These are phyloP conservation scores for Albugo candida DNA, from an alignment of 352 stramenopile genomes.

Conservation along the genomic window DNA sequence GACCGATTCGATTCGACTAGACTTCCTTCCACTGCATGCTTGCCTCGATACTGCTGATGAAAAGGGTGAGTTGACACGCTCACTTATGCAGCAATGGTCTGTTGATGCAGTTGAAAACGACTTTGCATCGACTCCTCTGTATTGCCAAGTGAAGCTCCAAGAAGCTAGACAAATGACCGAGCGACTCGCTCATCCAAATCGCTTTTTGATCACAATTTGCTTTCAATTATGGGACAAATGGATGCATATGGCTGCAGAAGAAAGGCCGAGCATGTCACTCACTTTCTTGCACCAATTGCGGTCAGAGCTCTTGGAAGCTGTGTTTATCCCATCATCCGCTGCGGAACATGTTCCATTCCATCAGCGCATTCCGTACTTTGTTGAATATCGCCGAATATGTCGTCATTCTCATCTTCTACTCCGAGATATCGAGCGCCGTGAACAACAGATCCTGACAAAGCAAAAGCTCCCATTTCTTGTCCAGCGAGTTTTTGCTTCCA, in stretches of 20 bases:
- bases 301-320: slow-evolving; percentile 23
- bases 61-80: slow-evolving; percentile 27
- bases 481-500: slow-evolving; percentile 1
- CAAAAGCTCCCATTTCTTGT: slow-evolving; percentile 15
- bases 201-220: slow-evolving; percentile 50
- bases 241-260: slow-evolving; percentile 12
- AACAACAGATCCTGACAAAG: slow-evolving; percentile 18
- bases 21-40: slow-evolving; percentile 37
- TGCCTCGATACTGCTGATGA: slow-evolving; percentile 31
- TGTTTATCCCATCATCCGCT: slow-evolving; percentile 21
- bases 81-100: slow-evolving; percentile 54
- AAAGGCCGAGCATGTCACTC: slow-evolving; percentile 7
- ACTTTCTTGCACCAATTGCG: slow-evolving; percentile 36
- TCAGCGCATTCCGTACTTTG: background rate
- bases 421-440: slow-evolving; percentile 27
- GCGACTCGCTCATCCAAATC: slow-evolving; percentile 47
- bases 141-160: slow-evolving; percentile 63
- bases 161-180: slow-evolving; percentile 56
- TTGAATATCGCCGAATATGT: slow-evolving; percentile 34
- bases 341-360: background rate
- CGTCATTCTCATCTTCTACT: slow-evolving; percentile 27
- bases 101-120: slow-evolving; percentile 24
- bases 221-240: slow-evolving; percentile 53
- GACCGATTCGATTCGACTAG: background rate
- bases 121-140: slow-evolving; percentile 45